These are phyloP conservation scores for Colletotrichum trifolii DNA, from an alignment of 2,329 filamentous ascomycete species.

Conservation along the genomic window DNA sequence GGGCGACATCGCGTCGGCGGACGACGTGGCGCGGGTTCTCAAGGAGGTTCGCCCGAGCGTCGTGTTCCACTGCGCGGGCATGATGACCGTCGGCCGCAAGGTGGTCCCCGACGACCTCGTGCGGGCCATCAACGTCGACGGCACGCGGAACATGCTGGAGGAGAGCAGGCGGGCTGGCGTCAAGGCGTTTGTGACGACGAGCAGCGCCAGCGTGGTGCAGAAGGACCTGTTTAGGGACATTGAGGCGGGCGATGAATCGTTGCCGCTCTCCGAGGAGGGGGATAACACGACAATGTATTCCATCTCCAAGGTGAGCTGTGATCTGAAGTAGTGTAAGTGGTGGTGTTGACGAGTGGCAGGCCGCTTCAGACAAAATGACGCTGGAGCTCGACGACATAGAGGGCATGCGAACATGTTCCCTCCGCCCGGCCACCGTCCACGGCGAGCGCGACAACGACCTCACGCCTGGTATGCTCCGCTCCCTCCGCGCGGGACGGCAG, in stretches of 20 bases:
- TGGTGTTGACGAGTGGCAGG: conserved; percentile 6
- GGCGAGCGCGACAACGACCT: conserved; percentile 60
- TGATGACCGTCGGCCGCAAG: conserved; percentile 32
- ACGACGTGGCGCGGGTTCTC: conserved; percentile 60
- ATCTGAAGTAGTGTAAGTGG: rapidly evolving
- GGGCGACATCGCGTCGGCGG: conserved; percentile 60
- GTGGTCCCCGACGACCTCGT: conserved; percentile 53
- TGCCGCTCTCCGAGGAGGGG: conserved; percentile 51
- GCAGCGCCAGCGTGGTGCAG: conserved; percentile 68
- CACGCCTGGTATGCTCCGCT: conserved; percentile 66
- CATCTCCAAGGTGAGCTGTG: conserved; percentile 64
- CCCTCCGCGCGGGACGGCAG: conserved; percentile 64
- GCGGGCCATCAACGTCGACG: conserved; percentile 71
- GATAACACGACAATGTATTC: conserved; percentile 56
- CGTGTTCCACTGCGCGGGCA: conserved; percentile 71
- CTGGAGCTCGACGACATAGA: conserved; percentile 26
- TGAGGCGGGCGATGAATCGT: conserved; percentile 68
- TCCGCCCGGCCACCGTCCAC: conserved; percentile 35
- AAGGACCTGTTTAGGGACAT: conserved; percentile 69
- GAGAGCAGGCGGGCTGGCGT: conserved; percentile 58
- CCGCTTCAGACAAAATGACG: conserved; percentile 33
- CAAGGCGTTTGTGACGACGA: conserved; percentile 72
- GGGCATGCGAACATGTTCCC: conserved; percentile 34
- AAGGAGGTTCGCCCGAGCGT: conserved; percentile 64
- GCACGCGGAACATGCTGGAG: conserved; percentile 68